Base-by-base conservation (phyloP, 2,329 filamentous ascomycete species). In the Colletotrichum somersetense region DNA sequence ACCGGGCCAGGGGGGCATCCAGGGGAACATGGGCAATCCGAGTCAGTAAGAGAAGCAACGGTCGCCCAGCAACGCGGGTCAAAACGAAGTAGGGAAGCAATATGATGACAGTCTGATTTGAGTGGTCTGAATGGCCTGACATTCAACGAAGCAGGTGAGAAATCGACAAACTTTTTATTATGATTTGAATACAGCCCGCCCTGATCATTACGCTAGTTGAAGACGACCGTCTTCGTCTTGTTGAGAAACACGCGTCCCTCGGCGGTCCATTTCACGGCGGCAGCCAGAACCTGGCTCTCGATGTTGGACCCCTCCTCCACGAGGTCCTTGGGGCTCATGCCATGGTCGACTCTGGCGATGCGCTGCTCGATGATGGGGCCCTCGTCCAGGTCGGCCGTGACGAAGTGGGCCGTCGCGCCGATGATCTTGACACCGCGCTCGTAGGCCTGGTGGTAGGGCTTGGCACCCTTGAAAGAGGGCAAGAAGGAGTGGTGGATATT, bases 401-500 rank as follows among this genome's bases (percentile, higher is more conserved):
- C 93, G 77, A 96, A 96, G 83, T 96, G 93, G 6, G 93, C 93
- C 2, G 93, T 95, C 33, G 93, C 93, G 71, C 93, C 93, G 69
- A 95, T 95, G 76, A 96, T 96, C 88, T 96, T 96, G 75, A 96
- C 93, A 72, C 93, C 93, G 38, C 93, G 89, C 74, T 96, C 93
- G 79, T 93, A 95, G 10, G 93, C 93, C 85, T 96, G 93, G 82
- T 96, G 93, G 83, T 96, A 96, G 3, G 93, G 93, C 83, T 94
- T 94, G 40, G 93, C 93, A 73, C 93, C 93, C 87, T 96, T 96
- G 89, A 96, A 96, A 12, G 89, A 91, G 0, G 93, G 93, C 86
- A 96, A 81, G 89, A 96, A 96, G 76, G 89, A 92, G 84, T 96
- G 93, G 84, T 96, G 93, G 82, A 96, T 96, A 84, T 96, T 96